Evolutionary conservation across 1,284 basidiomycete species (phyloP).

Genomic region (Cerioporus squamosus): DNA sequence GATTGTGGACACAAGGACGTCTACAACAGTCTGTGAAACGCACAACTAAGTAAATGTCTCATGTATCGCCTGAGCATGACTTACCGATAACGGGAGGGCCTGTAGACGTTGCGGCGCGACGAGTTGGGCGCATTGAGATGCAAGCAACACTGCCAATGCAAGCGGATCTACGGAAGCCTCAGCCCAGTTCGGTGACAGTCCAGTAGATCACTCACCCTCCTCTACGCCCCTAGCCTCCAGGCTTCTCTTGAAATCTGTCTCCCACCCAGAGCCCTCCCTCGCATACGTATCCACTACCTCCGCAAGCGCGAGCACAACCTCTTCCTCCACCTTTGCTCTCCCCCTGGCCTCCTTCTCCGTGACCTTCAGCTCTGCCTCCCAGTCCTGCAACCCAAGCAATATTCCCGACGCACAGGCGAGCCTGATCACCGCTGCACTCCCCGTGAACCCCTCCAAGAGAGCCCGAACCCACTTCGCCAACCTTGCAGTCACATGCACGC

Average conservation of each 20-base stretch:
- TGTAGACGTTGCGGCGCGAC: conserved; percentile 56
- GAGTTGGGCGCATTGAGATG: conserved; percentile 59
- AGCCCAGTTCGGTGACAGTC: background rate
- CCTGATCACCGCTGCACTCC: conserved; percentile 61
- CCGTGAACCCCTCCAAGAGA: conserved; percentile 65
- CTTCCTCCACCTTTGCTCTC: conserved; percentile 57
- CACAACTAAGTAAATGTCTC: background rate
- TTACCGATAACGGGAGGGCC: conserved; percentile 57
- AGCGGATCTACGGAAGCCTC: conserved; percentile 38
- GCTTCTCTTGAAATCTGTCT: conserved; percentile 60
- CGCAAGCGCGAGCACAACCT: conserved; percentile 67
- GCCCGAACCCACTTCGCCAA: conserved; percentile 57
- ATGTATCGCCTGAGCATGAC: conserved; percentile 12
- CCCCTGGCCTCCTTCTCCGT: conserved; percentile 24
- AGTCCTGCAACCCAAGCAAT: conserved; percentile 64
- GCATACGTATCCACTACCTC: conserved; percentile 70
- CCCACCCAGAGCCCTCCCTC: conserved; percentile 54
- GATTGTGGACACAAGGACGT: conserved; percentile 52
- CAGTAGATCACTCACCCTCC: conserved; percentile 22
- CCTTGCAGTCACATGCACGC: conserved; percentile 43
- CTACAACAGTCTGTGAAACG: conserved; percentile 35
- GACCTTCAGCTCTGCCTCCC: conserved; percentile 39
- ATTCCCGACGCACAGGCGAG: conserved; percentile 66
- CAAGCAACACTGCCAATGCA: conserved; percentile 48
- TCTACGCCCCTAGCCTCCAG: conserved; percentile 41